Evolutionary conservation across 2,329 filamentous ascomycete species (phyloP).

Genomic region (Nemania diffusa): DNA sequence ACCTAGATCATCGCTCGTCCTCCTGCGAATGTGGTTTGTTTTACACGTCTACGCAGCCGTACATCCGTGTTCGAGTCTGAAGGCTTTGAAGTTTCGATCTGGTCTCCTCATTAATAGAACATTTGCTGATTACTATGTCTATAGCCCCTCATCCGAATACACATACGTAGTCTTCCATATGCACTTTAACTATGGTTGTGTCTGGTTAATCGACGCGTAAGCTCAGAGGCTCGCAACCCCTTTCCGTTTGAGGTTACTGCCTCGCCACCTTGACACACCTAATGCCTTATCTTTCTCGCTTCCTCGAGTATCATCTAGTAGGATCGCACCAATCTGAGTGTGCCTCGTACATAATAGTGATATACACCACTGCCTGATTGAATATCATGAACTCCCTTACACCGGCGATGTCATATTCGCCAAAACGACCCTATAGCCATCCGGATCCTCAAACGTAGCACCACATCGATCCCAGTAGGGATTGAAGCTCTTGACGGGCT

Average conservation of each 20-base stretch:
- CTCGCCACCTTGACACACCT: neutral
- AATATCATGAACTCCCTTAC: constrained; percentile 10
- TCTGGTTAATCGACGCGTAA: neutral
- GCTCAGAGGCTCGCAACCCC: neutral
- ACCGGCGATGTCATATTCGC: constrained; percentile 36
- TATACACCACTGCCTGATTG: no score
- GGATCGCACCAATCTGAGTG: neutral
- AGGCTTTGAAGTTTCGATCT: neutral
- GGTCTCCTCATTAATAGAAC: neutral
- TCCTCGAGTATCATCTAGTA: neutral
- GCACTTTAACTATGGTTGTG: neutral
- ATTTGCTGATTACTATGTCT: neutral
- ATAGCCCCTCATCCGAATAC: neutral
- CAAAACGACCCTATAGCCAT: constrained; percentile 36
- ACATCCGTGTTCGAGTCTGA: neutral
- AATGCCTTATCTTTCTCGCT: neutral
- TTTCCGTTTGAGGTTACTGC: neutral
- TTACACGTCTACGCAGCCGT: neutral
- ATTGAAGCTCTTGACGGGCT: constrained; percentile 33
- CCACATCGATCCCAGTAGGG: constrained; percentile 36
- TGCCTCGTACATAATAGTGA: neutral
- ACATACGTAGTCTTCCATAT: neutral
- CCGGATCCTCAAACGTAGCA: constrained; percentile 34
- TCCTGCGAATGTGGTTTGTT: neutral
- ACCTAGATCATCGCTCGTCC: neutral